Conservation (phyloP, 2,329 filamentous ascomycete species). For the Hypoxylon sp. region DNA sequence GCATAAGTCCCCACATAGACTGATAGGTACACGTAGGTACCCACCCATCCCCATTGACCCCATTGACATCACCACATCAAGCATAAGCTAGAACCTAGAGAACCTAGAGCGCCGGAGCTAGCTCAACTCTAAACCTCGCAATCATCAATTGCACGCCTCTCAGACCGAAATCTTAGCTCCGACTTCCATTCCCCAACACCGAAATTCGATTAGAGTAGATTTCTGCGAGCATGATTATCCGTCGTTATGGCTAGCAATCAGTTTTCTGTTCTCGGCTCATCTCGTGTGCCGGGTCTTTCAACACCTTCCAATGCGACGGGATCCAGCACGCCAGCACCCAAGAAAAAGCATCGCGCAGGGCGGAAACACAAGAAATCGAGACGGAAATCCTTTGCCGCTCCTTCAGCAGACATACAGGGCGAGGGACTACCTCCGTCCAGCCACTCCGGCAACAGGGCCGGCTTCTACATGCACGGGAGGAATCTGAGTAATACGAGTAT, state of each 20-base stretch:
- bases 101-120: constrained; percentile 25
- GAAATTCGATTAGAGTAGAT: background rate
- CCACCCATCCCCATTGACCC: constrained; percentile 16
- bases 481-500: constrained; percentile 88
- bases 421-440: constrained; percentile 53
- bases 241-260: constrained; percentile 48
- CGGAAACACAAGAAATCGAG: constrained; percentile 81
- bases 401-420: constrained; percentile 67
- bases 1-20: constrained; percentile 19
- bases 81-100: constrained; percentile 16
- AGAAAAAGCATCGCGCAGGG: constrained; percentile 81
- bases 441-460: constrained; percentile 53
- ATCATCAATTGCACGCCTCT: background rate
- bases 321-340: constrained; percentile 44
- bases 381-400: constrained; percentile 83
- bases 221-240: constrained; percentile 31
- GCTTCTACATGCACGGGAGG: constrained; percentile 66
- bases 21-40: constrained; percentile 31
- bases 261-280: constrained; percentile 73
- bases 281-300: constrained; percentile 49
- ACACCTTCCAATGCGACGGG: constrained; percentile 37
- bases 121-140: constrained; percentile 15
- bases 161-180: constrained; percentile 5
- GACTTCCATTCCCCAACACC: background rate
- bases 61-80: constrained; percentile 42